Evolutionary conservation across 768 basidiomycete species (phyloP).

Genomic region (Tulasnella sp.): DNA sequence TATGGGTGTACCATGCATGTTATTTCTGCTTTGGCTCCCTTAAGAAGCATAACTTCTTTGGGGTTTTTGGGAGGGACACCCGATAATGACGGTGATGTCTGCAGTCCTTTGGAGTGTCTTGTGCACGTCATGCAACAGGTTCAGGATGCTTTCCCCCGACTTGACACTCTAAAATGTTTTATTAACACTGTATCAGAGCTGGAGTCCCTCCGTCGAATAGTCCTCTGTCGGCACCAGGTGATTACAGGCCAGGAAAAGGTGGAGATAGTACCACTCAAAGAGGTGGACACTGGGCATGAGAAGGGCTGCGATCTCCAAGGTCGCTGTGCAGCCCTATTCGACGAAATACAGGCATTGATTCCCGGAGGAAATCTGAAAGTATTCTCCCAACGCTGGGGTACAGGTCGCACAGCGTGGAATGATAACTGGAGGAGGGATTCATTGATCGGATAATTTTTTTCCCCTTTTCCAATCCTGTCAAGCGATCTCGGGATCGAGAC

Average conservation of each 20-base stretch:
- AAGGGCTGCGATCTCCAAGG: neutral
- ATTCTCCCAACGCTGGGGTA: neutral
- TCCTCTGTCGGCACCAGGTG: neutral
- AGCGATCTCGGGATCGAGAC: too few species aligned
- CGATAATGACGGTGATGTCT: neutral
- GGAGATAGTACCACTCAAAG: neutral
- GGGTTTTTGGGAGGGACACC: neutral
- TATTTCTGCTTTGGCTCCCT: neutral
- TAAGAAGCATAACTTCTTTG: neutral
- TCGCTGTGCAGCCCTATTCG: neutral
- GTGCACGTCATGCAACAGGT: neutral
- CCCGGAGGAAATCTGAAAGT: neutral
- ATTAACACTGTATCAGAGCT: neutral
- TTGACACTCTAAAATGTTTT: neutral
- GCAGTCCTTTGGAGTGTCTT: neutral
- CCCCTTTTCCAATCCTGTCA: too few species aligned
- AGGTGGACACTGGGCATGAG: neutral
- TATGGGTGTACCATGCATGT: neutral
- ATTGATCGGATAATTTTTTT: too few species aligned
- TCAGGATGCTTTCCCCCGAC: neutral
- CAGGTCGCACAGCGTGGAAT: too few species aligned
- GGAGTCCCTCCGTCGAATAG: neutral
- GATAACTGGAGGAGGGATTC: too few species aligned
- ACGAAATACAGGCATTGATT: neutral
- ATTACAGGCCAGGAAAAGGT: neutral